These are phyloP conservation scores for Tolypocladium endophyticum DNA, from an alignment of 2,329 filamentous ascomycete genomes.

Conservation along the genomic window DNA sequence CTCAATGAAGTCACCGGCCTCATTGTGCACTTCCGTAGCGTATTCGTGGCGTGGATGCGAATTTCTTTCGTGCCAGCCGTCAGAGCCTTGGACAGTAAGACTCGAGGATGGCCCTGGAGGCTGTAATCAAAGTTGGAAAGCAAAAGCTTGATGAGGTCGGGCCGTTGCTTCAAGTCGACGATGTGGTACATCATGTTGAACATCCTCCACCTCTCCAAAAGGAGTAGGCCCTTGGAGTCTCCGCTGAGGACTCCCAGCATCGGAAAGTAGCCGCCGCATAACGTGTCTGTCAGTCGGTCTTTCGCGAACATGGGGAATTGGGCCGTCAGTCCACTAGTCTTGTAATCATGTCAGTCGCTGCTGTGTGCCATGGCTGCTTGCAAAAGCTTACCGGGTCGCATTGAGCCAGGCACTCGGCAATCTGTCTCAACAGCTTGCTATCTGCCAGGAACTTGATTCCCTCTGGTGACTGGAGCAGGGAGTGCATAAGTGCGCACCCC, in stretches of 20 bases:
- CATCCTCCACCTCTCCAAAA: slow-evolving; percentile 94
- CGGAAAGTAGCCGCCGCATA: slow-evolving; percentile 88
- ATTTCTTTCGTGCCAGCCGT: slow-evolving; percentile 88
- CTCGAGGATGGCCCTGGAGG: slow-evolving; percentile 76
- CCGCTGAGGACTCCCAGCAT: slow-evolving; percentile 82
- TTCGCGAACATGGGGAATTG: slow-evolving; percentile 81
- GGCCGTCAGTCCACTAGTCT: slow-evolving; percentile 66
- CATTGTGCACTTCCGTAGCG: slow-evolving; percentile 77
- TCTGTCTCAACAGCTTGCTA: slow-evolving; percentile 85
- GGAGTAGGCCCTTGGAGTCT: slow-evolving; percentile 70
- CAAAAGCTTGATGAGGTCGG: slow-evolving; percentile 81
- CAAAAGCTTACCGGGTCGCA: slow-evolving; percentile 63
- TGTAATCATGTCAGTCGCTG: slow-evolving; percentile 7
- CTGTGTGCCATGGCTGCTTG: slow-evolving; percentile 3
- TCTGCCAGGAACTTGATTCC: slow-evolving; percentile 78
- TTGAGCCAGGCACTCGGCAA: slow-evolving; percentile 91
- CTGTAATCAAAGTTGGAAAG: slow-evolving; percentile 89
- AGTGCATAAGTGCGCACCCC: slow-evolving; percentile 80
- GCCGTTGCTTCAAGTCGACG: slow-evolving; percentile 78
- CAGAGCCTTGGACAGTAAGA: slow-evolving; percentile 87
- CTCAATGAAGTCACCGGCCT: slow-evolving; percentile 27
- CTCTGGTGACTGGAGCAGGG: slow-evolving; percentile 74
- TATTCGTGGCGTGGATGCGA: slow-evolving; percentile 78
- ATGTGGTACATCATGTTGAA: slow-evolving; percentile 99
- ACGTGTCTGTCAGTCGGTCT: slow-evolving; percentile 72